Conservation (phyloP, 1,284 basidiomycete species). For the Neotropicomus parvogracilis region DNA sequence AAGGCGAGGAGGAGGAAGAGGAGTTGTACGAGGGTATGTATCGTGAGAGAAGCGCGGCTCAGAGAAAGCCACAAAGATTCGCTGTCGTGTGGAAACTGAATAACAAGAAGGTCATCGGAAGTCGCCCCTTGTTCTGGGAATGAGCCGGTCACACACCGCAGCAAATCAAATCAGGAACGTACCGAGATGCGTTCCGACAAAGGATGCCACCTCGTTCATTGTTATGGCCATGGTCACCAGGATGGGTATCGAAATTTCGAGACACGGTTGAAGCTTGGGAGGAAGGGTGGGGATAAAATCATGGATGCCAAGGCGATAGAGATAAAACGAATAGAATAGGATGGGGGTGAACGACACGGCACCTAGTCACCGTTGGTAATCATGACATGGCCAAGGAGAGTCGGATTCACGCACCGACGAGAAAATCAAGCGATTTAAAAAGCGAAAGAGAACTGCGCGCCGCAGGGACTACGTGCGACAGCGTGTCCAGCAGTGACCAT, state of each 20-base stretch:
- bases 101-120: constrained; percentile 23
- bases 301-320: constrained; percentile 47
- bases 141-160: constrained; percentile 8
- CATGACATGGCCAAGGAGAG: not conserved
- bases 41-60: constrained; percentile 53
- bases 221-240: constrained; percentile 45
- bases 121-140: constrained; percentile 10
- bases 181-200: constrained; percentile 59
- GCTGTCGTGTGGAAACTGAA: constrained; percentile 39
- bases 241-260: constrained; percentile 50
- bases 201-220: constrained; percentile 60
- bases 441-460: constrained; percentile 37
- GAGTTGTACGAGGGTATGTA: constrained; percentile 55
- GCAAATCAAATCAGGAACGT: constrained; percentile 25
- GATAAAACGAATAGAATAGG: constrained; percentile 51
- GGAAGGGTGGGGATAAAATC: constrained; percentile 55
- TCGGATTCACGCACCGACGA: constrained; percentile 40
- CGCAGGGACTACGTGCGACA: constrained; percentile 53
- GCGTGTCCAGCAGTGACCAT: constrained; percentile 56
- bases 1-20: constrained; percentile 55
- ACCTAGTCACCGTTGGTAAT: constrained; percentile 22
- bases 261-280: constrained; percentile 41
- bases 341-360: constrained; percentile 56
- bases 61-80: constrained; percentile 54
- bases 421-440: constrained; percentile 42